phyloP scores from a whole-genome alignment of 2,329 filamentous ascomycete genomes.

The Juglanconis sp. region DNA sequence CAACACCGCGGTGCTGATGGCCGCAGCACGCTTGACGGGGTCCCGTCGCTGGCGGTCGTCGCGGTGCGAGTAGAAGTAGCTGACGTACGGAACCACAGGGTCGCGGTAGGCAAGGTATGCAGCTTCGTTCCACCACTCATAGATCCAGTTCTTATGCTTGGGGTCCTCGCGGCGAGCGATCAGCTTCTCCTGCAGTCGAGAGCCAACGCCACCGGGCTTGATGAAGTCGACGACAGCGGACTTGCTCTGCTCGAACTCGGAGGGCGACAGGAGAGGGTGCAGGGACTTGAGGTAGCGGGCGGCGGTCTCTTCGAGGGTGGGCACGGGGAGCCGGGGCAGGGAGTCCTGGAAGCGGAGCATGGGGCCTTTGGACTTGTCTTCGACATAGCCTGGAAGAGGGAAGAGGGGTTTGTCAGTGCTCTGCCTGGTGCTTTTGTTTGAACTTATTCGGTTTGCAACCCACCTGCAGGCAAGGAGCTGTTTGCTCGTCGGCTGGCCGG shows the following conservation, averaged over 20 bases:
- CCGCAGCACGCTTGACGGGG: conserved; percentile 88
- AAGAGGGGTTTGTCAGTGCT: conserved; percentile 2
- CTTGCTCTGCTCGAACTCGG: conserved; percentile 70
- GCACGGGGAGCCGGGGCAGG: conserved; percentile 75
- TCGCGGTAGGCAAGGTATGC: conserved; percentile 93
- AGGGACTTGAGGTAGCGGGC: conserved; percentile 77
- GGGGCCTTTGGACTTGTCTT: conserved; percentile 73
- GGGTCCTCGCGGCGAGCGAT: conserved; percentile 75
- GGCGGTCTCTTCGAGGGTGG: conserved; percentile 78
- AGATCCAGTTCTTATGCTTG: conserved; percentile 86
- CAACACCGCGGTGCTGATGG: conserved; percentile 78
- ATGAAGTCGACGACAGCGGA: conserved; percentile 87
- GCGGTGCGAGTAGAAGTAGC: conserved; percentile 98
- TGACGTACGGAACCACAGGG: conserved; percentile 95
- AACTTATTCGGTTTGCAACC: conserved; percentile 16
- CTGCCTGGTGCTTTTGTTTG: conserved; percentile 1
- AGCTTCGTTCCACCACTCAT: conserved; percentile 96
- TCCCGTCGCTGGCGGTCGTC: conserved; percentile 86
- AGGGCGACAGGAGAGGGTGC: conserved; percentile 66
- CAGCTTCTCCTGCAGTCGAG: conserved; percentile 83
- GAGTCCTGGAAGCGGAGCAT: conserved; percentile 86
- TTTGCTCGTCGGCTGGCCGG: conserved; percentile 50
- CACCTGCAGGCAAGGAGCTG: conserved; percentile 56
- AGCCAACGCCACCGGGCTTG: conserved; percentile 78
- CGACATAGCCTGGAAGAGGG: conserved; percentile 62